phyloP scores from a whole-genome alignment of 345 rosid species.

The Hevea brasiliensis region DNA sequence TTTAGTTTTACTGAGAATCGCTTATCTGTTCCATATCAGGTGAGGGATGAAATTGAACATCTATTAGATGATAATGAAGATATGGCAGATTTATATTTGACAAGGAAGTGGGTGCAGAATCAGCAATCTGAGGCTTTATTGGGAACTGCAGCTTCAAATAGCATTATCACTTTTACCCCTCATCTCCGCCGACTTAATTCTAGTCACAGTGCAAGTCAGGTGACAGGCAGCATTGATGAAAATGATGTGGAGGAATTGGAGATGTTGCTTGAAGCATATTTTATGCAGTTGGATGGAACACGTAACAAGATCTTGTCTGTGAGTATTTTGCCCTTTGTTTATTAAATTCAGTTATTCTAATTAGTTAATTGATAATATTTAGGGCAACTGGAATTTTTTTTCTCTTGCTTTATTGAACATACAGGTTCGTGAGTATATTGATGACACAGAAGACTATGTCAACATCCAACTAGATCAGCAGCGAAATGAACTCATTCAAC shows the following conservation, averaged over 20 bases:
- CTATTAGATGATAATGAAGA: constrained; percentile 80
- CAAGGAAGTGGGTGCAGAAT: constrained; percentile 73
- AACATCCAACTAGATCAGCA: constrained; percentile 89
- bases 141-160: constrained; percentile 45
- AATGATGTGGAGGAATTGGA: constrained; percentile 85
- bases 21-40: constrained; percentile 39
- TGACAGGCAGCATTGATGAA: constrained; percentile 53
- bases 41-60: constrained; percentile 90
- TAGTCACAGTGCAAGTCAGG: constrained; percentile 57
- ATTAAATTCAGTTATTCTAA: not conserved
- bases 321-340: constrained; percentile 28
- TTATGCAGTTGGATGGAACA: constrained; percentile 92
- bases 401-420: constrained; percentile 1
- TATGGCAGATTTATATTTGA: constrained; percentile 76
- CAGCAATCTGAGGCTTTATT: constrained; percentile 64
- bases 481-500: constrained; percentile 88
- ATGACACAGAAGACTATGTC: constrained; percentile 90
- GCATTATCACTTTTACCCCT: constrained; percentile 30
- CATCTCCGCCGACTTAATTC: constrained; percentile 50
- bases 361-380: constrained; percentile 2
- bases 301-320: constrained; percentile 87
- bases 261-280: constrained; percentile 92
- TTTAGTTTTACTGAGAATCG: not conserved
- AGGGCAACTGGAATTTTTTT: not conserved
- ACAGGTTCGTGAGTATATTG: constrained; percentile 90